Evolutionary conservation across 75 land plant genomes (phyloP).

Genomic region (Gnetum montanum): DNA sequence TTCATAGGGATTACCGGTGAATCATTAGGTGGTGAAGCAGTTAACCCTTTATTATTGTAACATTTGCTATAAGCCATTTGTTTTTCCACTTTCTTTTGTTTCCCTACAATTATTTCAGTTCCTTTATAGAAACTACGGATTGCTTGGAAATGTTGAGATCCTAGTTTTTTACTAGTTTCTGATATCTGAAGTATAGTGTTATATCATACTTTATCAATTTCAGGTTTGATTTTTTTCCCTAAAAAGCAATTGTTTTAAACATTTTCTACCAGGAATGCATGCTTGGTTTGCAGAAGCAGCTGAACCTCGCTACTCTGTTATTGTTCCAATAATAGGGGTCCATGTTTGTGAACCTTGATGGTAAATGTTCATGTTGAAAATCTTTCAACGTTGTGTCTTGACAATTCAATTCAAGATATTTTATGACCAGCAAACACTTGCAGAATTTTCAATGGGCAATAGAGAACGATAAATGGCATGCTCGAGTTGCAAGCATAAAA

Average conservation of each 20-base stretch:
- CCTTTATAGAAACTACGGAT: no score
- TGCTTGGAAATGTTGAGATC: neutral
- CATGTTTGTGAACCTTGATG: conserved; percentile 46
- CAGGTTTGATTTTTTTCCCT: neutral
- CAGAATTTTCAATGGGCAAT: conserved; percentile 89
- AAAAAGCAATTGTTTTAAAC: conserved; percentile 76
- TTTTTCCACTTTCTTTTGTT: neutral
- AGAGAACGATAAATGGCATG: conserved; percentile 80
- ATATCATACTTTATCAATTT: neutral
- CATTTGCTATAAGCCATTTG: neutral
- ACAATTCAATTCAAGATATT: neutral
- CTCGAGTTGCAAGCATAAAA: conserved; percentile 73
- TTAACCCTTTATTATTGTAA: no score
- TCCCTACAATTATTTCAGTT: neutral
- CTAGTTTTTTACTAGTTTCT: neutral
- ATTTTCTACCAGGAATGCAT: conserved; percentile 63
- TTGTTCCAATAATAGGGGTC: conserved; percentile 78
- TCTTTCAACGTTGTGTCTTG: neutral
- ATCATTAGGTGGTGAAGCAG: conserved; percentile 93
- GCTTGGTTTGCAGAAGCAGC: conserved; percentile 82
- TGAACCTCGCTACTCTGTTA: conserved; percentile 75
- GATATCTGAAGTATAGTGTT: neutral
- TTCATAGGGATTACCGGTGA: conserved; percentile 88
- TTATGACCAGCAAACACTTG: neutral
- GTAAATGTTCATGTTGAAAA: neutral